A percentile compares a stretch with the other conserved stretches of the same genome.
Conservation (phyloP, 805 yeast species). For the Candida boleticola region DNA sequence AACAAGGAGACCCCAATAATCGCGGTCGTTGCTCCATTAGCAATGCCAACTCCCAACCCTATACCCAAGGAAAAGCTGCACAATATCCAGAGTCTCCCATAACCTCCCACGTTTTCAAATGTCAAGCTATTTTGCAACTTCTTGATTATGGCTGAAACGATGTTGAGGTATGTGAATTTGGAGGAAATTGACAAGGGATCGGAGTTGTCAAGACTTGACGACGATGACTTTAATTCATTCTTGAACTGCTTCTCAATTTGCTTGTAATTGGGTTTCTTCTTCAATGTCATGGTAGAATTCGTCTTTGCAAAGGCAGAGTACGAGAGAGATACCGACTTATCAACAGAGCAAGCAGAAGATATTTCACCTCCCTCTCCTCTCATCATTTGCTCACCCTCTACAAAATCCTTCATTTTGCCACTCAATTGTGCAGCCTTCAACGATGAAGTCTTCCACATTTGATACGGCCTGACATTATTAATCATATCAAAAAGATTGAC, state of each 20-base stretch:
- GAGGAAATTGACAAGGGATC: slow-evolving; percentile 33
- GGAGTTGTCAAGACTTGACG: slow-evolving; percentile 14
- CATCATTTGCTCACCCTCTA: slow-evolving; percentile 26
- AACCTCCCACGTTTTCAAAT: neutral
- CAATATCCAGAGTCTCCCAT: slow-evolving; percentile 19
- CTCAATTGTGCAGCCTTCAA: slow-evolving; percentile 23
- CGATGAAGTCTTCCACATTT: slow-evolving; percentile 39
- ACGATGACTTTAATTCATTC: slow-evolving; percentile 25
- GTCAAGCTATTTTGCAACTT: slow-evolving; percentile 6
- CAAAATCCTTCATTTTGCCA: slow-evolving; percentile 23
- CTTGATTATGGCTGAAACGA: slow-evolving; percentile 14
- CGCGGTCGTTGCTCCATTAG: slow-evolving; percentile 21
- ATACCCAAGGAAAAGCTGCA: slow-evolving; percentile 37
- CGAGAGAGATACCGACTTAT: neutral
- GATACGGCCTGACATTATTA: slow-evolving; percentile 30
- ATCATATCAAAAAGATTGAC: slow-evolving; percentile 37
- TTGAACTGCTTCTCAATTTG: slow-evolving; percentile 25
- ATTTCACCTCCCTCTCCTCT: slow-evolving; percentile 5
- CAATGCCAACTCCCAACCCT: slow-evolving; percentile 32
- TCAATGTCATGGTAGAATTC: slow-evolving; percentile 22
- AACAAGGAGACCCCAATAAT: slow-evolving; percentile 9
- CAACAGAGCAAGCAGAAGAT: neutral
- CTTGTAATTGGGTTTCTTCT: slow-evolving; percentile 26
- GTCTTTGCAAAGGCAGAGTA: slow-evolving; percentile 8
- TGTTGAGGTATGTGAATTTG: slow-evolving; percentile 19